phyloP scores from a whole-genome alignment of 345 rosid species.

The Arabidopsis arenosa region DNA sequence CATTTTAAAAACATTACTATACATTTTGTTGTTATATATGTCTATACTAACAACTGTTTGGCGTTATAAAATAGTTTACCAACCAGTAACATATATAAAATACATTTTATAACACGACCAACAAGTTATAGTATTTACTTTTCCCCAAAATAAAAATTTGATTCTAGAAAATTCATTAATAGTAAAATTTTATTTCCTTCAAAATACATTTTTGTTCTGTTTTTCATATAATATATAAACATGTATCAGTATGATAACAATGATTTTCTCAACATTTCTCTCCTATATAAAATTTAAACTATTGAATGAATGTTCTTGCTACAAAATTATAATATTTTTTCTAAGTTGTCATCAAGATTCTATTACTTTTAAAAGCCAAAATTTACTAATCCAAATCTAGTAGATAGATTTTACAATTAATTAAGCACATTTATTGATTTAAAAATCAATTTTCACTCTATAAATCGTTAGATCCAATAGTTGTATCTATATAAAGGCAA shows the following conservation, averaged over 20 bases:
- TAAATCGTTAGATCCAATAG: slow-evolving; percentile 8
- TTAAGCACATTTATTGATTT: neutral
- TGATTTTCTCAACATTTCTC: neutral
- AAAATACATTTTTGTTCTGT: neutral
- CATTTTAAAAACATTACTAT: too few relatives aligned
- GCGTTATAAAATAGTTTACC: neutral
- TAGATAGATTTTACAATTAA: neutral
- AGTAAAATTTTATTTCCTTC: neutral
- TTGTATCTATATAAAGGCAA: slow-evolving; percentile 25
- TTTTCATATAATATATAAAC: neutral
- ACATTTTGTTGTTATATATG: neutral
- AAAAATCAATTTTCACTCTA: neutral
- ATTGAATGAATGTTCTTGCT: neutral
- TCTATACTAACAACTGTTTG: too few relatives aligned
- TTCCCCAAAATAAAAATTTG: neutral
- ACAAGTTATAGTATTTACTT: neutral
- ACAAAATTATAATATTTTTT: neutral
- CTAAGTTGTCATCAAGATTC: slow-evolving; percentile 2
- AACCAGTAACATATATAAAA: neutral
- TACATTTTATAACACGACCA: neutral
- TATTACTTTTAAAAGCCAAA: neutral
- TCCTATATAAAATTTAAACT: neutral
- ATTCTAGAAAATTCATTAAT: neutral
- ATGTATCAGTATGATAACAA: neutral
- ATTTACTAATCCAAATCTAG: neutral